Percentiles rank a stretch among this genome's conserved stretches.
phyloP scores from a whole-genome alignment of 176 grass and related monocot genomes.

The Rhynchospora tenuis region DNA sequence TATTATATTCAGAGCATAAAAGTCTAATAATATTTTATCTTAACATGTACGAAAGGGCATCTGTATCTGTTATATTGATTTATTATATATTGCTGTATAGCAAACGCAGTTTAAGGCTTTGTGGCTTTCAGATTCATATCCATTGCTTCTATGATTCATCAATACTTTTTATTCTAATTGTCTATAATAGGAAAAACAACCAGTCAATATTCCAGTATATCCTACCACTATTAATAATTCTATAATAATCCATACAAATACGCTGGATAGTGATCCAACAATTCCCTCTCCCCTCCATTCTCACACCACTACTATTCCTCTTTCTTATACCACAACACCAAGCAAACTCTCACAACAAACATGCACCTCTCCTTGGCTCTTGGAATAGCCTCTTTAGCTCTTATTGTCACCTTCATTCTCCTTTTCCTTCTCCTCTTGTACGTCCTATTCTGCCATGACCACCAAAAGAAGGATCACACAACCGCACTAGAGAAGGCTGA shows the following conservation, averaged over 20 bases:
- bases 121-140: too few relatives aligned
- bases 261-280: background rate
- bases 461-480: background rate
- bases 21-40: background rate
- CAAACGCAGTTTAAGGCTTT: background rate
- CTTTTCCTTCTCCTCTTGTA: background rate
- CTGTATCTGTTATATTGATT: background rate
- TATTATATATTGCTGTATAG: background rate
- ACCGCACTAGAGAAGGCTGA: background rate
- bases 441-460: background rate
- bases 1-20: background rate
- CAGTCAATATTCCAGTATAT: constrained; percentile 11
- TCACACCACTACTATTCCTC: background rate
- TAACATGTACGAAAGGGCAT: background rate
- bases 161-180: too few relatives aligned
- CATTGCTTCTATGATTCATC: too few relatives aligned
- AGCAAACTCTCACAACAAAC: background rate
- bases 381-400: background rate
- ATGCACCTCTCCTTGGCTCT: constrained; percentile 12
- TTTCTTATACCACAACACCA: background rate
- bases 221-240: background rate
- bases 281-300: background rate
- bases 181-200: background rate
- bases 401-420: constrained; percentile 11
- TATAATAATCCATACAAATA: constrained; percentile 5